Base-by-base conservation (phyloP, 352 stramenopile species). In the Phytophthora kernoviae region DNA sequence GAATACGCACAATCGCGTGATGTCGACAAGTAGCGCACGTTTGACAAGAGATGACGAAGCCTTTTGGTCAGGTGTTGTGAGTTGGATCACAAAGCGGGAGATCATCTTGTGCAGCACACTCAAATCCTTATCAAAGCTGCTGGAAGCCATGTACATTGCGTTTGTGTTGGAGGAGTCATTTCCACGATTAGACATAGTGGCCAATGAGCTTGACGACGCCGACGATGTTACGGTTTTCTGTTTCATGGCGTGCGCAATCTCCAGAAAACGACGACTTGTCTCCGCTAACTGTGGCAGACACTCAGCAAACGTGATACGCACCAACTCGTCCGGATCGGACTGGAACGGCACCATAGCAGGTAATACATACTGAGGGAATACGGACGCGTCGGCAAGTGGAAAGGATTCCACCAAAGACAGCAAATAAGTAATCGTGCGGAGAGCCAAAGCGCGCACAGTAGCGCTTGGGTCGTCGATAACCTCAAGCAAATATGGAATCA, bases 321-420 rank as follows among this genome's bases (percentile, higher is more conserved):
- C 96, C 44, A 98, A 82, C 24, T 98, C 75, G 52, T 95, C 94
- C 17, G 86, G 68, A 76, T 99, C 96, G 8, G 77, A 91, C 22
- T 95, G 88, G 24, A 98, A 84, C 39, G 88, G 75, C 10, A 84
- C 84, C 63, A 98, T 89, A 53, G 85, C 81, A 42, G 94, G 98
- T 36, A 99, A 90, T 20, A 99, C 93, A 69, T 99, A 99, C 72
- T 98, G 87, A 0, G 96, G 93, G 54, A 99, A 99, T 2, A 99
- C 88, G 30, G 95, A 94, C 1, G 96, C 91, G 62, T 99, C 97
- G 2, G 96, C 98, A 8, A 98, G 81, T 5, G 94, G 92, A 57
- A 99, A 97, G 0, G 66, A 87, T 50, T 93, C 87, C n/a, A 99
- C 83, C 17, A 94, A 65, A 24, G 81, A 89, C 32, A 99, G 62